Percentiles rank a stretch among this genome's conserved stretches.
These are phyloP conservation scores for Camelina neglecta DNA, from an alignment of 345 rosid species.

Conservation along the genomic window DNA sequence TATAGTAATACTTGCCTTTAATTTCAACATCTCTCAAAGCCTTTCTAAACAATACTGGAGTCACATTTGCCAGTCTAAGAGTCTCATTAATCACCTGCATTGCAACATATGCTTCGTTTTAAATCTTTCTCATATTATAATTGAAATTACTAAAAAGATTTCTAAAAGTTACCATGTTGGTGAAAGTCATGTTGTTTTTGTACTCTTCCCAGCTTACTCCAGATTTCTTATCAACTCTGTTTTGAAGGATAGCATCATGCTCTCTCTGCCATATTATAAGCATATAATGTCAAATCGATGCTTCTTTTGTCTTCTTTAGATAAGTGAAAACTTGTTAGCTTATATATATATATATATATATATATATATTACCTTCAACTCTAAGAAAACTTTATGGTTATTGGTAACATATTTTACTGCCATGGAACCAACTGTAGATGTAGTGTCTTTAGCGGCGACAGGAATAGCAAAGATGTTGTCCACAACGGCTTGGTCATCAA, in stretches of 20 bases:
- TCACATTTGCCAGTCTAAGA: conserved; percentile 42
- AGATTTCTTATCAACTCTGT: conserved; percentile 17
- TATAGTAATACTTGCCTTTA: conserved; percentile 37
- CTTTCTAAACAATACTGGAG: conserved; percentile 46
- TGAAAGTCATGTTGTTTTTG: conserved; percentile 52
- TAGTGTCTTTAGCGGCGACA: background rate
- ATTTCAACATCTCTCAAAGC: conserved; percentile 46
- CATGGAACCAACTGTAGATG: background rate
- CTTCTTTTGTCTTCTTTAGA: background rate
- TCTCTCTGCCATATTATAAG: conserved; percentile 8
- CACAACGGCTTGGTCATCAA: background rate
- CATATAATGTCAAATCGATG: background rate
- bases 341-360: background rate
- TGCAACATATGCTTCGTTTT: conserved; percentile 20
- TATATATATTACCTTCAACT: background rate
- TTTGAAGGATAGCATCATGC: conserved; percentile 37
- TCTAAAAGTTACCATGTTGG: conserved; percentile 43
- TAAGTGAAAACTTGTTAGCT: background rate
- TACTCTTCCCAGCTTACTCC: conserved; percentile 54
- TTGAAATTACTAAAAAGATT: background rate
- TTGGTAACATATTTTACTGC: background rate
- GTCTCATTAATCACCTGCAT: conserved; percentile 48
- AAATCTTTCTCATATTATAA: background rate
- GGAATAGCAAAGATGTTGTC: background rate
- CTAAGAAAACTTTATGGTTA: background rate